phyloP scores from a whole-genome alignment of 2,329 filamentous ascomycete genomes.

The Cercospora brassicicola region DNA sequence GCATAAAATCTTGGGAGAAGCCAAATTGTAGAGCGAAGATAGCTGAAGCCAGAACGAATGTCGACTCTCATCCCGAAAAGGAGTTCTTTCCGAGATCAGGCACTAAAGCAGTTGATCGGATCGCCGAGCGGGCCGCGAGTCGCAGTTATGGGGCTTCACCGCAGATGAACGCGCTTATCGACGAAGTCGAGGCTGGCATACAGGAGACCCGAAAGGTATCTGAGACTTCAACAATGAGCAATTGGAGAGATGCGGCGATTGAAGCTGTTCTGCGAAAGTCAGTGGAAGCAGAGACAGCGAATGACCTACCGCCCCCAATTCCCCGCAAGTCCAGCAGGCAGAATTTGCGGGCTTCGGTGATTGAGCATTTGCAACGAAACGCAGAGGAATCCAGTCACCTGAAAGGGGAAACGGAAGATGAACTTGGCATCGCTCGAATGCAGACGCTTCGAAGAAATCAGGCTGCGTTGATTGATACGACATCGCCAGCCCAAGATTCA shows the following conservation, averaged over 20 bases:
- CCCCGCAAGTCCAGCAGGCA: background rate
- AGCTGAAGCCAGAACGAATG: background rate
- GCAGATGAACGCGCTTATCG: background rate
- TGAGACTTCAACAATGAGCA: background rate
- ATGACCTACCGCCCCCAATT: background rate
- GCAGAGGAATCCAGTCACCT: background rate
- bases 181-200: background rate
- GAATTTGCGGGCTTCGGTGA: conserved; percentile 1
- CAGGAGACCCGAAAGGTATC: background rate
- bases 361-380: background rate
- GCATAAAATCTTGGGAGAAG: conserved; percentile 2
- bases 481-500: background rate
- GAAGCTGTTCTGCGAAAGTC: conserved; percentile 11
- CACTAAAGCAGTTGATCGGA: background rate
- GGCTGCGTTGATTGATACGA: background rate
- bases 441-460: background rate
- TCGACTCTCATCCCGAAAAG: background rate
- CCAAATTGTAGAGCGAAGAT: background rate
- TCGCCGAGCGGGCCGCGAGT: background rate
- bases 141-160: background rate
- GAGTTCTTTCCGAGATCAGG: background rate
- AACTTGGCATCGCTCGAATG: background rate
- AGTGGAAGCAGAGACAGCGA: background rate
- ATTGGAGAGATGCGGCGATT: conserved; percentile 14
- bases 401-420: background rate